These are phyloP conservation scores for Mucor irregularis DNA, from an alignment of 371 early-diverging fungal species.

Conservation along the genomic window DNA sequence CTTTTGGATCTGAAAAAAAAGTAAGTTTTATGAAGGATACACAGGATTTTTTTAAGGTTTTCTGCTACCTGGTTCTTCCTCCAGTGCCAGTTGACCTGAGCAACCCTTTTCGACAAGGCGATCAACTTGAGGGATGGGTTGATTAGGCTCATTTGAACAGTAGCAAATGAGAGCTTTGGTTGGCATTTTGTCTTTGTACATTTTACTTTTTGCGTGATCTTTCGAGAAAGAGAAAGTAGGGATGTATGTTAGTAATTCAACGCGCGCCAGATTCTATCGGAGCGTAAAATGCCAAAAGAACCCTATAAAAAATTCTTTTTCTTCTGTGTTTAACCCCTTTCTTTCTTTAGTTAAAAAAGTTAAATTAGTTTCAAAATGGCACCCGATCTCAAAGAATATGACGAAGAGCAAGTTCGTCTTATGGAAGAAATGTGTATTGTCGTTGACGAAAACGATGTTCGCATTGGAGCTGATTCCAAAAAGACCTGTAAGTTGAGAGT, in stretches of 20 bases:
- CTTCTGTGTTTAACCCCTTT: not conserved
- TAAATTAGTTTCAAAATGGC: constrained; percentile 35
- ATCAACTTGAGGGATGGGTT: constrained; percentile 2
- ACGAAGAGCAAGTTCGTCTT: constrained; percentile 88
- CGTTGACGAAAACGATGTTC: constrained; percentile 82
- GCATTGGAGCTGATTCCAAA: constrained; percentile 86
- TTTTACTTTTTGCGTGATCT: too few species aligned
- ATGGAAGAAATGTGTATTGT: constrained; percentile 98
- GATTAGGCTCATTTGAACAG: constrained; percentile 7
- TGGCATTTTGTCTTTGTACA: constrained; percentile 8
- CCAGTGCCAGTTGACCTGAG: constrained; percentile 25
- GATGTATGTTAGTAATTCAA: not conserved
- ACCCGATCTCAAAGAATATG: constrained; percentile 67
- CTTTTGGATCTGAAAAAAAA: not conserved
- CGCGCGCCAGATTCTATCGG: too few species aligned
- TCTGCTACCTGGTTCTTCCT: not conserved
- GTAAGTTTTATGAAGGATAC: not conserved
- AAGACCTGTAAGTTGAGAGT: constrained; percentile 77
- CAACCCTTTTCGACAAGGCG: constrained; percentile 11
- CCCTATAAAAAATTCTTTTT: not conserved
- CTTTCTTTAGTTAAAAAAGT: not conserved
- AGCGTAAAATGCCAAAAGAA: not conserved
- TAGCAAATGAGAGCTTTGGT: constrained; percentile 17
- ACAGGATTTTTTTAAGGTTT: not conserved
- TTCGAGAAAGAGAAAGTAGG: constrained; percentile 44